A percentile compares a stretch with the other conserved stretches of the same genome.
phyloP scores from a whole-genome alignment of 176 grass and related monocot genomes.

The Oryza meyeriana region DNA sequence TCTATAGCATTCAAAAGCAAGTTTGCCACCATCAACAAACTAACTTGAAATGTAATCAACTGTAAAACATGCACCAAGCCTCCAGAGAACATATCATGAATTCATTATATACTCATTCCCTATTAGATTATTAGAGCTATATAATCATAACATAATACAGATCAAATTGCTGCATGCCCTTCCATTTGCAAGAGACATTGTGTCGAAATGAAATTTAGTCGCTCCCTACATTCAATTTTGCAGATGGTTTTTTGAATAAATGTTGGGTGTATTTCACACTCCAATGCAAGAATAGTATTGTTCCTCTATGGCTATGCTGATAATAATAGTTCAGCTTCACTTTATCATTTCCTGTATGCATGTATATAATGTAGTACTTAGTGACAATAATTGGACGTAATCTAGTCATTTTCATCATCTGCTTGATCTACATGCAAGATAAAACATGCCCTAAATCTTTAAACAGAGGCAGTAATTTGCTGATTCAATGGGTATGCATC shows the following conservation, averaged over 20 bases:
- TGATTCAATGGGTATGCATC: not conserved
- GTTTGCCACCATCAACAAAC: not conserved
- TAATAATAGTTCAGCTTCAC: too few species aligned
- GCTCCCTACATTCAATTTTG: not conserved
- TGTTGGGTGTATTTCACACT: not conserved
- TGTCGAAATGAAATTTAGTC: not conserved
- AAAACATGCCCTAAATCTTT: not conserved
- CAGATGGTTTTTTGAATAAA: not conserved
- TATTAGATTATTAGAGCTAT: not conserved
- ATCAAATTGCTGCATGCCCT: not conserved
- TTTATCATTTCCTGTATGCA: not conserved
- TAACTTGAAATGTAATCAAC: not conserved
- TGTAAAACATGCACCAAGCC: not conserved
- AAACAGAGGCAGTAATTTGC: not conserved
- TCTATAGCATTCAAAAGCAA: conserved; percentile 1
- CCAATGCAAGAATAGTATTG: not conserved
- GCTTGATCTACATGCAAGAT: not conserved
- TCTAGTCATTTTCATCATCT: not conserved
- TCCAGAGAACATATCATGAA: not conserved
- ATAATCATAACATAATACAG: not conserved
- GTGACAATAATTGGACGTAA: not conserved
- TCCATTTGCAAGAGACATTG: not conserved
- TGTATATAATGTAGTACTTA: not conserved
- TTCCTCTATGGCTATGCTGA: not conserved
- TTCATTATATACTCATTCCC: not conserved